Percentiles rank a stretch among this genome's conserved stretches.
These are phyloP conservation scores for Scutellaria baicalensis DNA, from an alignment of 257 asterid species.

Conservation along the genomic window DNA sequence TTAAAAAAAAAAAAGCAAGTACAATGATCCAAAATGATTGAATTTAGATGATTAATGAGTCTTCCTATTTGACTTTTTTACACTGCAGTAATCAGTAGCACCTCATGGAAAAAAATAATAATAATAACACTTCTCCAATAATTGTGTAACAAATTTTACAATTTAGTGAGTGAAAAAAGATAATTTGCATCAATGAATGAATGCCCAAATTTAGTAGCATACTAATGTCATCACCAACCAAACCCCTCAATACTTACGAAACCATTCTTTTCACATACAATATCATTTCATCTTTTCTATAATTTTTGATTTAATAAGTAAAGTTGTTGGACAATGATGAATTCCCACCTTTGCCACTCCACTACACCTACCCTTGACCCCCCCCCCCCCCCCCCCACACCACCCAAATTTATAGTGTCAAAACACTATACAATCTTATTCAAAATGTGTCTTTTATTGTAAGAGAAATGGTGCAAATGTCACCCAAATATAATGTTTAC, in stretches of 20 bases:
- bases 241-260: slow-evolving; percentile 6
- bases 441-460: too few species aligned
- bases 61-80: neutral
- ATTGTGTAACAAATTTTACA: too few species aligned
- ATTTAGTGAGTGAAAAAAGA: too few species aligned
- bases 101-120: too few species aligned
- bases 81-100: slow-evolving; percentile 7
- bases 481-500: too few species aligned
- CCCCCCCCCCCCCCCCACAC: neutral
- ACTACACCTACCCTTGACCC: neutral
- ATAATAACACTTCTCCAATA: neutral
- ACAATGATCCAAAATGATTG: slow-evolving; percentile 11
- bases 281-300: neutral
- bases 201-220: neutral
- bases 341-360: slow-evolving; percentile 29
- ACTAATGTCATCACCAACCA: slow-evolving; percentile 21
- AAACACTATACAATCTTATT: too few species aligned
- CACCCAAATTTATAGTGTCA: too few species aligned
- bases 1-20: neutral
- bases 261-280: neutral
- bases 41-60: slow-evolving; percentile 12
- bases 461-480: too few species aligned
- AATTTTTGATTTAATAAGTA: slow-evolving; percentile 19
- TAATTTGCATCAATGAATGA: neutral
- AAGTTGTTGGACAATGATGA: slow-evolving; percentile 23